Evolutionary conservation across 257 asterid genomes (phyloP).

Genomic region (Solanum corneliomulleri): DNA sequence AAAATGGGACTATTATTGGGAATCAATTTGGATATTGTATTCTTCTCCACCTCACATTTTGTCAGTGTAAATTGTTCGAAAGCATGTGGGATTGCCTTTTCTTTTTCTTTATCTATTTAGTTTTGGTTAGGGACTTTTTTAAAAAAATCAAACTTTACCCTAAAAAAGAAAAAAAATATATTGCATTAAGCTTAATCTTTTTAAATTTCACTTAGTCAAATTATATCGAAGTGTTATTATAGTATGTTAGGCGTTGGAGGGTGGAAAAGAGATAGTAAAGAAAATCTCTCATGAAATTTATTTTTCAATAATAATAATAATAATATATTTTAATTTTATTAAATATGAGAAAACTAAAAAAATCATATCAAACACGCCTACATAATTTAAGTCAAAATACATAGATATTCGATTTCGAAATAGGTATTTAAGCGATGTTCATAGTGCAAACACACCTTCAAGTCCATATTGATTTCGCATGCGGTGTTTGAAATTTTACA

Average conservation of each 20-base stretch:
- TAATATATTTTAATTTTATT: not conserved
- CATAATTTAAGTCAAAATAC: not conserved
- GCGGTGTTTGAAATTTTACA: not conserved
- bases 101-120: not conserved
- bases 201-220: not conserved
- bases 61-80: not conserved
- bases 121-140: not conserved
- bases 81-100: not conserved
- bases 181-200: fast-evolving
- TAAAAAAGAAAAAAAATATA: not conserved
- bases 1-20: not conserved
- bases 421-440: not conserved
- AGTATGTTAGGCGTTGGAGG: no score
- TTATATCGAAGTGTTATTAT: no score
- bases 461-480: not conserved
- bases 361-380: not conserved
- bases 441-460: not conserved
- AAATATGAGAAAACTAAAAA: not conserved
- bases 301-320: not conserved
- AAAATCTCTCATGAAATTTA: not conserved
- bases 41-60: not conserved
- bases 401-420: not conserved
- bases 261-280: not conserved
- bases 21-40: not conserved
- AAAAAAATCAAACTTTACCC: not conserved